Conservation (phyloP, 2,329 filamentous ascomycete species). For the Botrytis fabae region DNA sequence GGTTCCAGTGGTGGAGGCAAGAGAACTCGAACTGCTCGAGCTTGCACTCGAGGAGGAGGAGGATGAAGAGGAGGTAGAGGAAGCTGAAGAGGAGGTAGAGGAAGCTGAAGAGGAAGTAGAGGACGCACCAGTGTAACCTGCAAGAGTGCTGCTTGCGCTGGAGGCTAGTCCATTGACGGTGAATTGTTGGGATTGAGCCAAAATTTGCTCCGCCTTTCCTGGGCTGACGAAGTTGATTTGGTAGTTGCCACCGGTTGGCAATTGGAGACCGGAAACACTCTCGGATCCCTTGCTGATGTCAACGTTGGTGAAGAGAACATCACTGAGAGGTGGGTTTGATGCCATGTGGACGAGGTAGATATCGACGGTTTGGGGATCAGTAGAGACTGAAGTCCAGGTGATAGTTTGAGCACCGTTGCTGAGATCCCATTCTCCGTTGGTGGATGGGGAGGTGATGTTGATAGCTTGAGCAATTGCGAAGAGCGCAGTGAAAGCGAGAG, state of each 20-base stretch:
- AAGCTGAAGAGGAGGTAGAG: background rate
- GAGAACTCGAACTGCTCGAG: background rate
- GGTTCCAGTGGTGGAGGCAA: background rate
- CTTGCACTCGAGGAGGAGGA: background rate
- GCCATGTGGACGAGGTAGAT: constrained; percentile 23
- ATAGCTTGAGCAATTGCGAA: constrained; percentile 24
- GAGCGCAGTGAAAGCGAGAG: constrained; percentile 19
- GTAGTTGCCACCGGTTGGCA: constrained; percentile 20
- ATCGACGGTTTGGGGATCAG: constrained; percentile 17
- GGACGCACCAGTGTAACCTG: constrained; percentile 24
- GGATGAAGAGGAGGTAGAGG: background rate
- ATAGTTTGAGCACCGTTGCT: constrained; percentile 15
- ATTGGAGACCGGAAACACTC: constrained; percentile 12
- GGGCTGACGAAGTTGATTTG: constrained; percentile 24
- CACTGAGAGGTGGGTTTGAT: constrained; percentile 15
- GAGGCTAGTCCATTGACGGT: constrained; percentile 18
- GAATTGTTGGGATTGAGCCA: constrained; percentile 23
- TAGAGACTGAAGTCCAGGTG: constrained; percentile 20
- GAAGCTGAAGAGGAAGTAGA: constrained; percentile 10
- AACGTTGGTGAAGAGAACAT: constrained; percentile 14
- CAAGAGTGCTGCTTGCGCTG: constrained; percentile 22
- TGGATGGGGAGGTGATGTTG: constrained; percentile 21
- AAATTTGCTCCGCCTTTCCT: constrained; percentile 19
- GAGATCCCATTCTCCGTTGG: constrained; percentile 18
- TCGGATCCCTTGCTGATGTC: constrained; percentile 8